These are phyloP conservation scores for Alternaria arbusti DNA, from an alignment of 2,329 filamentous ascomycete genomes.

Conservation along the genomic window DNA sequence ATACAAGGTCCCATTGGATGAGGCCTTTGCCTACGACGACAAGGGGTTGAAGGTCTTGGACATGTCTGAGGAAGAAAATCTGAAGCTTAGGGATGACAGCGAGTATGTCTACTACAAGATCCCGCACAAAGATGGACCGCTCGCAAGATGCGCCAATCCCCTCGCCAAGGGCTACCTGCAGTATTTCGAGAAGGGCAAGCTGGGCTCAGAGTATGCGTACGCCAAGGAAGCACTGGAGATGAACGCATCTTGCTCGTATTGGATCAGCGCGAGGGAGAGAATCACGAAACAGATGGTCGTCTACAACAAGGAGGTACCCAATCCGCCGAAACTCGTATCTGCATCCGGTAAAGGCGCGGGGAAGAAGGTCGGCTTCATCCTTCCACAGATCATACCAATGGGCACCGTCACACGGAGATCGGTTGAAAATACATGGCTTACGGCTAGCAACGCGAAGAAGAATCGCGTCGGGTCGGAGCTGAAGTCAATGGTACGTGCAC, in stretches of 20 bases:
- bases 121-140: slow-evolving; percentile 92
- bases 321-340: slow-evolving; percentile 28
- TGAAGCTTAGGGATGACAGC: slow-evolving; percentile 69
- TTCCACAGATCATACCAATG: slow-evolving; percentile 97
- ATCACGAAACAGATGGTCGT: slow-evolving; percentile 97
- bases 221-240: slow-evolving; percentile 96
- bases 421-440: slow-evolving; percentile 98
- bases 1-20: slow-evolving; percentile 72
- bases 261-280: slow-evolving; percentile 93
- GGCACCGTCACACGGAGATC: slow-evolving; percentile 93
- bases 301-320: slow-evolving; percentile 69
- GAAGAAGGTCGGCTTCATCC: slow-evolving; percentile 74
- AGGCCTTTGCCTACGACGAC: slow-evolving; percentile 69
- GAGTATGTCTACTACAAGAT: slow-evolving; percentile 83
- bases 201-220: slow-evolving; percentile 87
- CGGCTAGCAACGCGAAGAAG: slow-evolving; percentile 93
- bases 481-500: slow-evolving; percentile 95
- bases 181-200: slow-evolving; percentile 87
- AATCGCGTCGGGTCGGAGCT: slow-evolving; percentile 96
- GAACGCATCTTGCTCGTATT: slow-evolving; percentile 99
- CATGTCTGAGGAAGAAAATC: slow-evolving; percentile 75
- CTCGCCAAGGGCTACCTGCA: slow-evolving; percentile 88
- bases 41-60: slow-evolving; percentile 77
- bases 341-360: slow-evolving; percentile 28
- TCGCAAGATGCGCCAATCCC: slow-evolving; percentile 82